Evolutionary conservation across 192 early-diverging fungal species (phyloP).

Genomic region (Hyaloraphidium curvatum): DNA sequence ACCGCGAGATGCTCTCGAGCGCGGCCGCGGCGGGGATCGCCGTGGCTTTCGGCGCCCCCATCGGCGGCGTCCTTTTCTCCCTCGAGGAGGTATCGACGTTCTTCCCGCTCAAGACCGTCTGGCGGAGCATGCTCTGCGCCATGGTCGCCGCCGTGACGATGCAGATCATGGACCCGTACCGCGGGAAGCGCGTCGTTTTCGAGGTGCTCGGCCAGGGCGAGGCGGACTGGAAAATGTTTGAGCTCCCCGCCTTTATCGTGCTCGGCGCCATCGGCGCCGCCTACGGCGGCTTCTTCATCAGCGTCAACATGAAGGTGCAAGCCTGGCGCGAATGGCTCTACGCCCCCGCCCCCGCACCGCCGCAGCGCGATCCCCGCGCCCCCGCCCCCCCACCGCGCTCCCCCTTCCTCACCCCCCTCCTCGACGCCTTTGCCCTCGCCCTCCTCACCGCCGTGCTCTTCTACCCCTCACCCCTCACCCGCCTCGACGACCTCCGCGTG

Average conservation of each 20-base stretch:
- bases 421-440: not conserved
- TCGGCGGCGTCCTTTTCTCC: conserved; percentile 1
- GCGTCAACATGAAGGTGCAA: not conserved
- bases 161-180: too few species aligned
- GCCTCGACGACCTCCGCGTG: not conserved
- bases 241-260: not conserved
- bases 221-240: conserved; percentile 50
- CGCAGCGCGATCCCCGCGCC: not conserved
- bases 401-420: not conserved
- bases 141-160: not conserved
- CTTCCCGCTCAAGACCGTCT: not conserved
- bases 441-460: not conserved
- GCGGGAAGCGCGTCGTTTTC: too few species aligned
- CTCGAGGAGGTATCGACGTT: conserved; percentile 1
- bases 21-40: not conserved
- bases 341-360: too few species aligned
- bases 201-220: too few species aligned
- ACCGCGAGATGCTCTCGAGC: not conserved
- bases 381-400: not conserved
- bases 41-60: not conserved
- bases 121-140: not conserved
- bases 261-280: conserved; percentile 13
- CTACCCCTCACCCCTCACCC: not conserved
- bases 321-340: conserved; percentile 3
- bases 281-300: not conserved